phyloP scores from a whole-genome alignment of 495 filamentous ascomycete species.

The Aspergillus homomorphus region DNA sequence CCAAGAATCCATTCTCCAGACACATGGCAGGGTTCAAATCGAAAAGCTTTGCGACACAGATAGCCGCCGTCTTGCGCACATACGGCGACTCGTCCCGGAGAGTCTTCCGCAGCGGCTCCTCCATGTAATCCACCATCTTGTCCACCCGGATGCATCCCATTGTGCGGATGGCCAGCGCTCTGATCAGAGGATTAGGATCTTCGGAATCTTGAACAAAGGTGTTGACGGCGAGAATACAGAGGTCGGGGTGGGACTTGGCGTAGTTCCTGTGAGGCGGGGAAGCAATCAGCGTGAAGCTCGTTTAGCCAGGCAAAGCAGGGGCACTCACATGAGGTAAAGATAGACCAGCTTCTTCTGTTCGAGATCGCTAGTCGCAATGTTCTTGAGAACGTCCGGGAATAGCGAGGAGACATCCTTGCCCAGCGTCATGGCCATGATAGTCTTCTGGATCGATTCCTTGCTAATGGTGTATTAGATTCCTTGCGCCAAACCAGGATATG shows the following conservation, averaged over 20 bases:
- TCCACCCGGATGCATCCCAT: slow-evolving; percentile 99
- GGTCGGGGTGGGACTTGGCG: slow-evolving; percentile 97
- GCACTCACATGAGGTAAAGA: slow-evolving; percentile 87
- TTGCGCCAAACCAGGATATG: slow-evolving; percentile 3
- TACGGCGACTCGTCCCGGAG: slow-evolving; percentile 96
- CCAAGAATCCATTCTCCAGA: slow-evolving; percentile 93
- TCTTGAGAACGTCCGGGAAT: slow-evolving; percentile 98
- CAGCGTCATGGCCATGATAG: slow-evolving; percentile 99
- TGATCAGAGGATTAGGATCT: slow-evolving; percentile 94
- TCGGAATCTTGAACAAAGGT: slow-evolving; percentile 99
- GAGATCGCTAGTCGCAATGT: slow-evolving; percentile 90
- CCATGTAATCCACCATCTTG: slow-evolving; percentile 99
- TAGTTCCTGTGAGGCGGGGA: slow-evolving; percentile 71
- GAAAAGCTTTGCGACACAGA: slow-evolving; percentile 97
- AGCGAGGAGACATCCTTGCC: slow-evolving; percentile 97
- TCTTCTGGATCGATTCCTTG: slow-evolving; percentile 98
- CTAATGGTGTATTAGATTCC: slow-evolving; percentile 43
- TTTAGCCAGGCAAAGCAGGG: not conserved
- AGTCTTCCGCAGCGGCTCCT: slow-evolving; percentile 95
- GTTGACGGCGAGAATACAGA: slow-evolving; percentile 98
- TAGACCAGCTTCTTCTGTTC: slow-evolving; percentile 99
- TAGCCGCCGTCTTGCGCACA: slow-evolving; percentile 95
- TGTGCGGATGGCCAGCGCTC: slow-evolving; percentile 94
- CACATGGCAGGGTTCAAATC: slow-evolving; percentile 89
- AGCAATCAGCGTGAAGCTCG: slow-evolving; percentile 12